Evolutionary conservation across 106 monocot species (phyloP), one percentile per base, ranked within the genome.

Genomic region (Dactylorhiza incarnata): DNA sequence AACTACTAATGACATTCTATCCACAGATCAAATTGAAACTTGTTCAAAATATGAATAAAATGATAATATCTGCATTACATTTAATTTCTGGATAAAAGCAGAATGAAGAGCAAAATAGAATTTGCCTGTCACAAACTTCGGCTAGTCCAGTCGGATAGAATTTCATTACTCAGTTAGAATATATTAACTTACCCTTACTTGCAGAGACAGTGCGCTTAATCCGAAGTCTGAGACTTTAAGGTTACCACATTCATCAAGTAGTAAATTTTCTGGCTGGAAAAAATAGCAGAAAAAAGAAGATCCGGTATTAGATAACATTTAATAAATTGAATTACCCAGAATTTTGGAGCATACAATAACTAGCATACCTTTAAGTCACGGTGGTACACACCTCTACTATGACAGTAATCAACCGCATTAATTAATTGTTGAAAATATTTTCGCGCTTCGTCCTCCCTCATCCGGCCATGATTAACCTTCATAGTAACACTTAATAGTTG

Each of bases 171-270:
- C 15, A 11, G 11, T 50, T n/a, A n/a, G 52, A 9, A 52, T 15
- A 69, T 11, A 69, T 69, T 72, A 48, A 44, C 22, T 76, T 88
- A 94, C 94, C 85, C 82, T 86, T 73, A 94, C 82, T 94, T 94
- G 94, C 70, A 83, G 84, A 55, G 91, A 91, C 62, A 94, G 82
- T 75, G 91, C 91, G 79, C 94, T 94, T 80, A 94, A 84, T 58
- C 94, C 94, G 77, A 94, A 94, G 76, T 94, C 94, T 79, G 94
- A 88, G 52, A 94, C 88, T 86, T 94, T 94, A 49, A 94, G 83
- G 55, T 78, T 88, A 26, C 91, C 91, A 76, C 26, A 71, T 16
- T 84, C 83, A 83, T 91, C 94, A 75, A 94, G 88, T 29, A 94
- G 83, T 73, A 94, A 84, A 80, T 94, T 94, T 65, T 94, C 94